Evolutionary conservation across 148 eudicot species (phyloP), one percentile per base, ranked within the genome.

Genomic region (Oxyria digyna): DNA sequence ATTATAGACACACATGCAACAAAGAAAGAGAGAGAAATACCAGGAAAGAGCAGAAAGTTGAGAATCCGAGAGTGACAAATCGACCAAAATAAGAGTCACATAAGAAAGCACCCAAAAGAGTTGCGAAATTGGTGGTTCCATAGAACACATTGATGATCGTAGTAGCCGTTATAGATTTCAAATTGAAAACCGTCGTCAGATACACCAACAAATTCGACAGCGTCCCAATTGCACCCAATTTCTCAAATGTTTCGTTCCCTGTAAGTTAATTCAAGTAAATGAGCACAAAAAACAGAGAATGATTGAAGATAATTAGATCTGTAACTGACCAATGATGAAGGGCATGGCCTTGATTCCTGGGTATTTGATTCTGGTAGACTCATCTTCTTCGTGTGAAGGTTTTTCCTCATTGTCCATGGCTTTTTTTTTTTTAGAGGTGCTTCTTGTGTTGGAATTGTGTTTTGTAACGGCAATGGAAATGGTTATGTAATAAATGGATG

Each of bases 221-320:
- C 6, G 85, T 82, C 4, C 95, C 97, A 40, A 88, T 73, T 20
- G 95, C 81, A 71, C 97, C 97, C 3, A 91, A 81, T 85, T 91
- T 91, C 85, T 91, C 97, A 79, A 91, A 91, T 1, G 95, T 91
- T 82, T 91, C 97, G 57, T 86, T 91, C 27, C 97, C 97, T 91
- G 32, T 3, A 68, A 68, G 9, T 54, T 21, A 49, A 6, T 18
- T 49, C 6, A 54, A 9, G 62, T 26, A 49, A 65, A 13, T 9
- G 23, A 50, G 21, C 20, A 12, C 59, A 15, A 12, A 29, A 54
- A 54, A 24, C 5, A 54, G 11, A 24, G 0, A 6, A 1, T 0
- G 5, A 57, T 63, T 31, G 24, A 3, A 46, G 52, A 0, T n/a
- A 18, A 46, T 46, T 67, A 11, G 41, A 5, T 17, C 17, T 26